These are phyloP conservation scores for Echinochloa phyllopogon DNA, from an alignment of 176 grass and related monocot species.

Conservation along the genomic window DNA sequence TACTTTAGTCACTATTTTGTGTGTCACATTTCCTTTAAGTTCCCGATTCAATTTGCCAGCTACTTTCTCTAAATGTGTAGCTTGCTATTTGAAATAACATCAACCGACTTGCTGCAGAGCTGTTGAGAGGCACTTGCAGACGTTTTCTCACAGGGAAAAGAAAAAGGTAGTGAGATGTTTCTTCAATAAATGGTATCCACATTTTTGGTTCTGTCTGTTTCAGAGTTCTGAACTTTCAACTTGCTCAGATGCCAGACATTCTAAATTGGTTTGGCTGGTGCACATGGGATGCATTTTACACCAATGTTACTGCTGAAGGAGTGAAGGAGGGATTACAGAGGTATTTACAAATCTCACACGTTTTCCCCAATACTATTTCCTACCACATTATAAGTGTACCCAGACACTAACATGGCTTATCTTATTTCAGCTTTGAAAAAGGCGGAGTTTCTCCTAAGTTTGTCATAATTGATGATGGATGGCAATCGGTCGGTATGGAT, in stretches of 20 bases:
- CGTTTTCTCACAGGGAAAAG: constrained; percentile 78
- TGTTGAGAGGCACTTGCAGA: constrained; percentile 80
- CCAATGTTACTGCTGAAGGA: constrained; percentile 69
- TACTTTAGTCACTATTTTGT: constrained; percentile 18
- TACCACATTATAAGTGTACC: constrained; percentile 1
- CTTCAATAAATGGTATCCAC: constrained; percentile 7
- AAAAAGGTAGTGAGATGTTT: constrained; percentile 62
- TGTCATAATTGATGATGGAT: constrained; percentile 86
- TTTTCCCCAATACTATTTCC: not conserved
- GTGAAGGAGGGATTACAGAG: constrained; percentile 73
- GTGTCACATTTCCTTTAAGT: not conserved
- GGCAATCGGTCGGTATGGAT: constrained; percentile 81
- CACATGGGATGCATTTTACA: constrained; percentile 97
- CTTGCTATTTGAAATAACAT: constrained; percentile 35
- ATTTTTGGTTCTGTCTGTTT: constrained; percentile 27
- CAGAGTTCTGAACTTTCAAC: constrained; percentile 22
- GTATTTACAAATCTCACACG: constrained; percentile 26
- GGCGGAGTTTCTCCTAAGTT: constrained; percentile 75
- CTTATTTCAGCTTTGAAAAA: constrained; percentile 56
- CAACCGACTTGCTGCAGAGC: constrained; percentile 47
- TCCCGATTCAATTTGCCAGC: not conserved
- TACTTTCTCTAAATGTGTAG: not conserved
- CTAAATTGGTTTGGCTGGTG: constrained; percentile 97
- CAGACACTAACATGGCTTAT: not conserved
- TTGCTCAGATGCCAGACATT: constrained; percentile 74